Evolutionary conservation across 441 rosid species (phyloP).

Genomic region (Syzygium syzygioides): DNA sequence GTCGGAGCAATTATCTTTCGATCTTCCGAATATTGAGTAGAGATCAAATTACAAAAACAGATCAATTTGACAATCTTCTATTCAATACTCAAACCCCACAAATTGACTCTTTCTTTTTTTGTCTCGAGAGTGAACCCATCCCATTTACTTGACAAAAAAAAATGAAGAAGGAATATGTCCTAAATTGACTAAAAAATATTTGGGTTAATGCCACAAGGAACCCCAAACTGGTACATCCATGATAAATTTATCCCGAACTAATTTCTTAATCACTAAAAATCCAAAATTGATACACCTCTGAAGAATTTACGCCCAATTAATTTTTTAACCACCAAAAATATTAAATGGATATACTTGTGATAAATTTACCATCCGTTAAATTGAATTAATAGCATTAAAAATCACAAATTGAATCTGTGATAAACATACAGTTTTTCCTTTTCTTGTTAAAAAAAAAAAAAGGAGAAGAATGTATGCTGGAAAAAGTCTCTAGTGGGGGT

Average conservation of each 20-base stretch:
- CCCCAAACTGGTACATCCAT: too few relatives aligned
- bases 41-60: fast-evolving
- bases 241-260: too few relatives aligned
- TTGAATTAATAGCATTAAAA: too few relatives aligned
- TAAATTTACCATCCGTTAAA: too few relatives aligned
- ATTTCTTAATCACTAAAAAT: too few relatives aligned
- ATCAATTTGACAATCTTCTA: neutral
- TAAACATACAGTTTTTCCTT: neutral
- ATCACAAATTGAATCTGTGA: too few relatives aligned
- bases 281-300: too few relatives aligned
- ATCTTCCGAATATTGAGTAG: neutral
- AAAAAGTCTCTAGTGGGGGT: neutral
- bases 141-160: neutral
- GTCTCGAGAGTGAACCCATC: neutral
- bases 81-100: neutral
- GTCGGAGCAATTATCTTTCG: neutral
- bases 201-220: too few relatives aligned
- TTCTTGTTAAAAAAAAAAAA: neutral
- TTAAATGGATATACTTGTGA: too few relatives aligned
- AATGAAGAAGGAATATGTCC: neutral
- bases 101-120: neutral
- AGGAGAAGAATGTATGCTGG: neutral
- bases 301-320: too few relatives aligned
- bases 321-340: too few relatives aligned
- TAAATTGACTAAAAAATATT: neutral